Conservation (phyloP, 768 basidiomycete genomes). For the Xerocomellus intermedius region DNA sequence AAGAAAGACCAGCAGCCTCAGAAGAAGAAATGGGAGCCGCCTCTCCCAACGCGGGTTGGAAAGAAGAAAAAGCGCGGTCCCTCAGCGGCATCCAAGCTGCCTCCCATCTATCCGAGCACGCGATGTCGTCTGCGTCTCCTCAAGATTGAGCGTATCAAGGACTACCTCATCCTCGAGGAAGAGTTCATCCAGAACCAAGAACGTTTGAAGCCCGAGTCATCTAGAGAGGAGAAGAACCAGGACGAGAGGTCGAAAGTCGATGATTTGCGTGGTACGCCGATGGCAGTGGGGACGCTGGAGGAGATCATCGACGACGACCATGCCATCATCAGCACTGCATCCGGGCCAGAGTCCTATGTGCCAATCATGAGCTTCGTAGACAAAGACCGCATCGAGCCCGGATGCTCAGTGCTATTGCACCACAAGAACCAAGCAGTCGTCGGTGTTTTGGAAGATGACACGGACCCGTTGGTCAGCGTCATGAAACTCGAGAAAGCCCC, state of each 20-base stretch:
- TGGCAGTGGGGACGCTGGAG: conserved; percentile 98
- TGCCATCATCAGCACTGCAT: conserved; percentile 95
- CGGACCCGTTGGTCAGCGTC: conserved; percentile 93
- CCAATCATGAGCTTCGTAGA: conserved; percentile 98
- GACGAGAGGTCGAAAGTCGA: conserved; percentile 94
- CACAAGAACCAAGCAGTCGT: conserved; percentile 96
- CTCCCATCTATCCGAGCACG: conserved; percentile 90
- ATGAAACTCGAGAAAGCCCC: conserved; percentile 99
- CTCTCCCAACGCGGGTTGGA: conserved; percentile 92
- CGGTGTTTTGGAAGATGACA: conserved; percentile 93
- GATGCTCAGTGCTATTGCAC: conserved; percentile 91
- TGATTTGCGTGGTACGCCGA: conserved; percentile 90
- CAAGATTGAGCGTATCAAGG: conserved; percentile 98
- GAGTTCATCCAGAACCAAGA: conserved; percentile 94
- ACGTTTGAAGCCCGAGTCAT: conserved; percentile 80
- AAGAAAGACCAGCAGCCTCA: conserved; percentile 46
- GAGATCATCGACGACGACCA: conserved; percentile 99
- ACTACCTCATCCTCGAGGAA: conserved; percentile 93
- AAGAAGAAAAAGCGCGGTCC: conserved; percentile 97
- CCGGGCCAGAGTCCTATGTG: conserved; percentile 95
- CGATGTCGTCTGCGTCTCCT: conserved; percentile 93
- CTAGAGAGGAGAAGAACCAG: conserved; percentile 92
- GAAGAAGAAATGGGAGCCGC: conserved; percentile 98
- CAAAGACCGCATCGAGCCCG: conserved; percentile 96
- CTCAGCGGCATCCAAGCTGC: conserved; percentile 85